phyloP scores from a whole-genome alignment of 1,284 basidiomycete genomes.

The Phenoliferia sp. region DNA sequence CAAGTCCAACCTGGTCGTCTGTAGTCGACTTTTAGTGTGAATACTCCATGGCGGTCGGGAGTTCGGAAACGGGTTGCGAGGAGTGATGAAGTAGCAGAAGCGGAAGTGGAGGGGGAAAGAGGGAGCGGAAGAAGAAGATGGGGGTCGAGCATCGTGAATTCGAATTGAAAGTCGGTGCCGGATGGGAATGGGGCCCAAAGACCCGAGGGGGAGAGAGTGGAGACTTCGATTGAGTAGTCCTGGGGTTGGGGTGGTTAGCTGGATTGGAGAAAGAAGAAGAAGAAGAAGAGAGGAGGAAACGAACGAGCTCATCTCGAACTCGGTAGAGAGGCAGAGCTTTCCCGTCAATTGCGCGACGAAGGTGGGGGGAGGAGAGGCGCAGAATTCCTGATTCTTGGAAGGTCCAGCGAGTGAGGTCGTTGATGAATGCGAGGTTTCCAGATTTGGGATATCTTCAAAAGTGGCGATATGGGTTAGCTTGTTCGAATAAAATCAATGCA shows the following conservation, averaged over 20 bases:
- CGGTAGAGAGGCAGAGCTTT: conserved; percentile 61
- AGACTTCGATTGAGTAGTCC: conserved; percentile 70
- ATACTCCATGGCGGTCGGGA: conserved; percentile 94
- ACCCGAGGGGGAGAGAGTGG: conserved; percentile 54
- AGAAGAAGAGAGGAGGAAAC: conserved; percentile 32
- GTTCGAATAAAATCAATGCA: neutral
- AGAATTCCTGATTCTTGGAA: conserved; percentile 84
- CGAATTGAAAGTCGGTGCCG: conserved; percentile 76
- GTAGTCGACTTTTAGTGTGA: conserved; percentile 88
- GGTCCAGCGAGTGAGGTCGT: conserved; percentile 77
- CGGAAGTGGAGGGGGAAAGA: conserved; percentile 40
- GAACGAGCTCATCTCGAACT: conserved; percentile 77
- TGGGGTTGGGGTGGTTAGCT: conserved; percentile 38
- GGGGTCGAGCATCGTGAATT: conserved; percentile 97
- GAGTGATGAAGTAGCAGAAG: conserved; percentile 47
- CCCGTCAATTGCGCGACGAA: conserved; percentile 1
- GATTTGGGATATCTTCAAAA: conserved; percentile 40
- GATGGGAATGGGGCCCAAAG: conserved; percentile 71
- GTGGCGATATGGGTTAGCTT: neutral
- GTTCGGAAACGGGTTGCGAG: conserved; percentile 76
- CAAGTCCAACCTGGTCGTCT: conserved; percentile 78
- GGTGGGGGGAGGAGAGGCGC: conserved; percentile 56
- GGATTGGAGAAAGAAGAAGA: neutral
- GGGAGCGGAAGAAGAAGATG: conserved; percentile 71
- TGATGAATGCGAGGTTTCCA: conserved; percentile 68